A percentile compares a stretch with the other conserved stretches of the same genome.
phyloP scores from a whole-genome alignment of 495 filamentous ascomycete genomes.

The Penicillium simplicissimum region DNA sequence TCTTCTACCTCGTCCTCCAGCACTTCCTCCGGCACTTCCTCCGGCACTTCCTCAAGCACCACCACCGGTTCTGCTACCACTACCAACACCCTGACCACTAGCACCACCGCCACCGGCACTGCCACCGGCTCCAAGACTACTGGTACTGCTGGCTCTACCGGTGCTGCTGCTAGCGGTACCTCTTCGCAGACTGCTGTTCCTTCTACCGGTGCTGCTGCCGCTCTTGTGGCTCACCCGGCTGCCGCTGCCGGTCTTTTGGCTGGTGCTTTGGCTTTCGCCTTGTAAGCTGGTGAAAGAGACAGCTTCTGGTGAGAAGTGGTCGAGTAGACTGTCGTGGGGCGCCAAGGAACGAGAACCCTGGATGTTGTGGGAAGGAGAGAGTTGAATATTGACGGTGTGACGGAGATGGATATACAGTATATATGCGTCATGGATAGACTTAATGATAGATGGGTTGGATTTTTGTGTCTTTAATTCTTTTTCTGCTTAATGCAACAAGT shows the following conservation, averaged over 20 bases:
- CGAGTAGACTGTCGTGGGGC: background rate
- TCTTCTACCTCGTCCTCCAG: background rate
- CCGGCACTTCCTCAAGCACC: constrained; percentile 8
- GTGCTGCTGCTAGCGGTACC: constrained; percentile 15
- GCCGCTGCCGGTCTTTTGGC: constrained; percentile 20
- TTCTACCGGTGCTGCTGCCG: constrained; percentile 16
- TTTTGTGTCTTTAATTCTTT: background rate
- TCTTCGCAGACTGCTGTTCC: constrained; percentile 19
- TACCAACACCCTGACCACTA: constrained; percentile 12
- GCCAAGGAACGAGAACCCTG: background rate
- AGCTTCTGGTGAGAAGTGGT: background rate
- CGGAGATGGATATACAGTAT: background rate
- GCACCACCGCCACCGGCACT: constrained; percentile 16
- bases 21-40: constrained; percentile 18
- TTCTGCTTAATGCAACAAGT: background rate
- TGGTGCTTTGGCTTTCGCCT: constrained; percentile 23
- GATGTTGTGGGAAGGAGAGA: background rate
- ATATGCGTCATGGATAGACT: background rate
- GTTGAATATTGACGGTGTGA: background rate
- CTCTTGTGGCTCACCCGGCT: constrained; percentile 29
- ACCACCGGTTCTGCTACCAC: constrained; percentile 17
- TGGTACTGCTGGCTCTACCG: constrained; percentile 9
- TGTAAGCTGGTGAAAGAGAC: constrained; percentile 14
- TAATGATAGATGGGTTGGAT: background rate
- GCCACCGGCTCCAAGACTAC: constrained; percentile 8